Evolutionary conservation across 1,284 basidiomycete species (phyloP), one percentile per base, ranked within the genome.

Genomic region (Porodaedalea pini): DNA sequence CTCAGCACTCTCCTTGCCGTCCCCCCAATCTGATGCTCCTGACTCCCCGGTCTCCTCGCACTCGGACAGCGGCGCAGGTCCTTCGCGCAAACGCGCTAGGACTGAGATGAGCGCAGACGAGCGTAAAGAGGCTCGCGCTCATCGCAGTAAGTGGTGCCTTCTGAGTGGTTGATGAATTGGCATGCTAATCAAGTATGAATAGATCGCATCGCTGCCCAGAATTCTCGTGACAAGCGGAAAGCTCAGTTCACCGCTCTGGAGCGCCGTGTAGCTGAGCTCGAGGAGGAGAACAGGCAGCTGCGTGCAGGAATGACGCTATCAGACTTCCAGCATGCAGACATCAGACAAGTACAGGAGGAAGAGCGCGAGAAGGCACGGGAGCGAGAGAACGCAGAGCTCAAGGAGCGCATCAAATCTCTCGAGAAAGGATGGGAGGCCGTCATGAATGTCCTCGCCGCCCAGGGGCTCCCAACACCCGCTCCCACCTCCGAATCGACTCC

Each of bases 361-460:
- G 72, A 75, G 59, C 70, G 70, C 36, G 77, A 79, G 47, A 71
- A 71, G 54, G 79, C 79, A 19, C 74, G 78, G 55, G 82, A 86
- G 62, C 75, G 74, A 61, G 88, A 91, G 75, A 91, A 90, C 61
- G 75, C 82, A 65, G 85, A 89, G 67, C 76, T 91, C 49, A 80
- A 79, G 65, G 85, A 88, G 69, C 79, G 88, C 51, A 85, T 90
- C 65, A 81, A 79, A 64, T 84, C 84, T 2, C 83, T 91, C 43
- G 88, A 91, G 73, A 80, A 78, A 55, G 87, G 88, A 21, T 90
- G 89, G 81, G 85, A 88, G 63, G 82, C 82, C 56, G 86, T 90
- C 55, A 76, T 90, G 64, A 87, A 85, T 65, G 85, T 86, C 13
- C 76, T 90, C 60, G 77, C 83, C 52, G 75, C 80, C n/a, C 85